Evolutionary conservation across 2,329 filamentous ascomycete species (phyloP), one percentile per base, ranked within the genome.

Genomic region (Bipolaris oryzae): DNA sequence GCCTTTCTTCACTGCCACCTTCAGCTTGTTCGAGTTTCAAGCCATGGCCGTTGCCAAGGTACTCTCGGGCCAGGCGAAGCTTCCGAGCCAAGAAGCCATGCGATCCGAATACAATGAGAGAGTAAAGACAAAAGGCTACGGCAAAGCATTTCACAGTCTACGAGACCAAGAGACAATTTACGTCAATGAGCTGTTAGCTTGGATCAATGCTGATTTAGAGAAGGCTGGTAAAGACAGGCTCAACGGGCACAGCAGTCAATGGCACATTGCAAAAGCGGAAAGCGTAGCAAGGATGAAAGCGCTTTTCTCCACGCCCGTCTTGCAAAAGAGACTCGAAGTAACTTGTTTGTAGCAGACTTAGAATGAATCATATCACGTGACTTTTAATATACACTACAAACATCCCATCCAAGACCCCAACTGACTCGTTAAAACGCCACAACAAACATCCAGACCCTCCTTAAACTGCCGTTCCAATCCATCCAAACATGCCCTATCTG

Each of bases 21-120:
- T 90, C 65, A 86, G 85, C 0, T 77, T 90, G 0, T 90, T 89
- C 58, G 88, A 90, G 57, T 89, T 89, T 62, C 88, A 91, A 68
- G 87, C 86, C 0, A 84, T 87, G 60, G 82, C 81, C 0, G 76
- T 88, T 0, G 83, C 87, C 0, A 80, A 84, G 2, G 82, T 87
- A 0, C 79, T 87, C 3, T 77, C 83, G 0, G 85, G 84, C 0
- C 76, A 78, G 31, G 80, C 80, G 0, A 58, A 64, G 1, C 68
- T 89, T 18, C 86, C 87, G 0, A 58, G 69, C 0, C 48, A 71
- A 31, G 73, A 76, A 1, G 72, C 62, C 0, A 85, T 81, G 78
- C 66, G 78, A 35, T 45, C 42, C 0, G 79, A 81, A 53, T 81
- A 81, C 53, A 37, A 63, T 1, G 63, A 69, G 15, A 68, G 71